Evolutionary conservation across 306 rosid species (phyloP).

Genomic region (Comarum palustre): DNA sequence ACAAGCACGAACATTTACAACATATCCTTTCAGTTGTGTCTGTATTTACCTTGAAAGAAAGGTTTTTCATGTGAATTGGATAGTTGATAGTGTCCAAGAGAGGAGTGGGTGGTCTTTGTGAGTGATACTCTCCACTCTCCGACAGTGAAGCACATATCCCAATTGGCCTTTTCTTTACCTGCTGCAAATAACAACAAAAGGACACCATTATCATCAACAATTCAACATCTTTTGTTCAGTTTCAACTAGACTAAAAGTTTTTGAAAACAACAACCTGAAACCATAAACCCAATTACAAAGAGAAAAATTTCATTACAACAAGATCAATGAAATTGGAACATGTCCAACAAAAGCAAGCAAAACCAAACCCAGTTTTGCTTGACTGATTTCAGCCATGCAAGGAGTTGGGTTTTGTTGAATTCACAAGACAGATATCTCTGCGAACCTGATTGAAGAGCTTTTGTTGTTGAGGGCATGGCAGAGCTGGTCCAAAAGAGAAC

Average conservation of each 20-base stretch:
- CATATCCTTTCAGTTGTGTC: constrained; percentile 1
- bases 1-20: background rate
- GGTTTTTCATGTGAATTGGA: constrained; percentile 95
- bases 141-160: constrained; percentile 72
- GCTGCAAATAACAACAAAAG: constrained; percentile 22
- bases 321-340: background rate
- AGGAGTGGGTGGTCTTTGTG: constrained; percentile 89
- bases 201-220: constrained; percentile 12
- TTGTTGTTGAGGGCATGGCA: constrained; percentile 30
- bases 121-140: constrained; percentile 63
- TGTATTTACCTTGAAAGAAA: constrained; percentile 67
- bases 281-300: background rate
- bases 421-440: background rate
- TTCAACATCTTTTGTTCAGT: background rate
- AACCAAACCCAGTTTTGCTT: constrained; percentile 9
- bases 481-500: constrained; percentile 40
- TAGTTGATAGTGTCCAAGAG: constrained; percentile 79
- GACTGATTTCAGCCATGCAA: constrained; percentile 14
- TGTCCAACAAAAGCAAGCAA: background rate
- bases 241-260: background rate
- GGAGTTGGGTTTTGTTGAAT: background rate
- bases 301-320: background rate
- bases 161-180: constrained; percentile 54
- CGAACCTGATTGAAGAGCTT: constrained; percentile 49
- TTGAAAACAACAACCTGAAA: background rate